Percentiles rank a stretch among this genome's conserved stretches.
Evolutionary conservation across 768 basidiomycete genomes (phyloP).

Genomic region (Pleurotus citrinopileatus): DNA sequence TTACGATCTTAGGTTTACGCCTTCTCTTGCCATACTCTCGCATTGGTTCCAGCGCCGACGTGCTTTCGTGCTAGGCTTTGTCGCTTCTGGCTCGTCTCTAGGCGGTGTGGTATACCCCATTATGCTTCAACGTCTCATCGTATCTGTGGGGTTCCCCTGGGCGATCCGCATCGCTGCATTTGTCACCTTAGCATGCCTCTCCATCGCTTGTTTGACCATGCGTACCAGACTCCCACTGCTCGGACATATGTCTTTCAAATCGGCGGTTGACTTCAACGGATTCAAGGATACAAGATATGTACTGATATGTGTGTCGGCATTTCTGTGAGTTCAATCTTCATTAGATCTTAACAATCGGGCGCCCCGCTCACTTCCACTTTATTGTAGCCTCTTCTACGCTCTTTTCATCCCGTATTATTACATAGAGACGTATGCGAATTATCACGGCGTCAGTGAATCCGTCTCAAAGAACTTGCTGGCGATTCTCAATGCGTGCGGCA

Average conservation of each 20-base stretch:
- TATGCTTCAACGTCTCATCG: conserved; percentile 29
- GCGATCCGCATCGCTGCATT: conserved; percentile 27
- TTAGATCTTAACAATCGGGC: neutral
- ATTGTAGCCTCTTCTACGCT: conserved; percentile 24
- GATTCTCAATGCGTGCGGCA: conserved; percentile 27
- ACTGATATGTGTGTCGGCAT: conserved; percentile 16
- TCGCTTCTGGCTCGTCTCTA: conserved; percentile 34
- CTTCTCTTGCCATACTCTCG: conserved; percentile 32
- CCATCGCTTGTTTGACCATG: conserved; percentile 23
- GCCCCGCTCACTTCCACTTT: neutral
- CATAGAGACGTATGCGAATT: conserved; percentile 26
- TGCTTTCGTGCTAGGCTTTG: conserved; percentile 44
- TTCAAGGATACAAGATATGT: conserved; percentile 22
- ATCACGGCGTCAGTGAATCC: conserved; percentile 18
- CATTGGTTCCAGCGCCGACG: conserved; percentile 42
- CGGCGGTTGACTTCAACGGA: conserved; percentile 22
- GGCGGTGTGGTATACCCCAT: conserved; percentile 44
- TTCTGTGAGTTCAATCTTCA: conserved; percentile 16
- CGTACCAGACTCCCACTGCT: conserved; percentile 22
- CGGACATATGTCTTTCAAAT: conserved; percentile 16
- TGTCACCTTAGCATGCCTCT: conserved; percentile 21
- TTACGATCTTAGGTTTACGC: neutral
- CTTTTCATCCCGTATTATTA: conserved; percentile 33
- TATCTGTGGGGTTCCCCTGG: conserved; percentile 18
- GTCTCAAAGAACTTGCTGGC: conserved; percentile 25